These are phyloP conservation scores for Colletotrichum phormii DNA, from an alignment of 2,329 filamentous ascomycete species.

Conservation along the genomic window DNA sequence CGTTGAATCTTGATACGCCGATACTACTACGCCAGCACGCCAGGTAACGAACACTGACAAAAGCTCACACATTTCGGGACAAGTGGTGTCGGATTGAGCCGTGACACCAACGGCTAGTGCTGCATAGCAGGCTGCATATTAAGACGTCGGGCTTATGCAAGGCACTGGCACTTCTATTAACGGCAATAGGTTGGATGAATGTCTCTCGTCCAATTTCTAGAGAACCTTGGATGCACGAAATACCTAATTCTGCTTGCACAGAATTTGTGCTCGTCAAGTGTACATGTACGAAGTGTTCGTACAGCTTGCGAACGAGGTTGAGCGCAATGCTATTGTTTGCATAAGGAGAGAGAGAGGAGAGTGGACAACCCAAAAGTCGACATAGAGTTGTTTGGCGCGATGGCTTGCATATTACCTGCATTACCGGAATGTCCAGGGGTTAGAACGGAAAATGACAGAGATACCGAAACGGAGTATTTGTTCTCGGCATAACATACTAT, in stretches of 20 bases:
- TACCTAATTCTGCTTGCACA: neutral
- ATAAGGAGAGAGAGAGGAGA: neutral
- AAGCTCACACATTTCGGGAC: neutral
- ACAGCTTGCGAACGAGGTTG: neutral
- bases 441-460: neutral
- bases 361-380: neutral
- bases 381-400: slow-evolving; percentile 1
- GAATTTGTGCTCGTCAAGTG: neutral
- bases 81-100: slow-evolving; percentile 9
- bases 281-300: neutral
- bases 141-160: slow-evolving; percentile 29
- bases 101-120: slow-evolving; percentile 3
- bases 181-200: neutral
- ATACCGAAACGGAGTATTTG: neutral
- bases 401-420: slow-evolving; percentile 23
- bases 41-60: neutral
- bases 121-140: slow-evolving; percentile 18
- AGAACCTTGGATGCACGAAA: neutral
- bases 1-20: neutral
- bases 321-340: neutral
- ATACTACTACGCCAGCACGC: too few relatives aligned
- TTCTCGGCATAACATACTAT: neutral
- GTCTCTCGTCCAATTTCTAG: neutral
- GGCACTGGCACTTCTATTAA: slow-evolving; percentile 5
- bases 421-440: slow-evolving; percentile 3